Conservation (phyloP, 225 moss, liverwort and hornwort genomes). For the Antitrichia curtipendula region DNA sequence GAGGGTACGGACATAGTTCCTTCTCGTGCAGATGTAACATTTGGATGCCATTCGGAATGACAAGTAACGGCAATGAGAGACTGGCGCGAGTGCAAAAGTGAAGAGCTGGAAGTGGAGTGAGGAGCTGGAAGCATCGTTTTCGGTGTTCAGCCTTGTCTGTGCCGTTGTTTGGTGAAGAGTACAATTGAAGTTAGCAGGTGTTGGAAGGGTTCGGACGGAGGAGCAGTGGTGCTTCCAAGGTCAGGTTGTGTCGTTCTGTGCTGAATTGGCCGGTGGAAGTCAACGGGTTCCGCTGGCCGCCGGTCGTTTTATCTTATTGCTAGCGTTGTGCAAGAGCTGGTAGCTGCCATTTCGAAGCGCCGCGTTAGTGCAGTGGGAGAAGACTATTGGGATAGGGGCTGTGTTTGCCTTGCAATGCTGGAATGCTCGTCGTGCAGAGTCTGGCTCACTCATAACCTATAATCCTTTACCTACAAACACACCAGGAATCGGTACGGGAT, state of each 20-base stretch:
- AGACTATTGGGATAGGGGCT: background rate
- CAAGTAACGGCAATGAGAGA: background rate
- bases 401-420: background rate
- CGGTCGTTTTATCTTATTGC: background rate
- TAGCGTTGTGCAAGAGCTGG: background rate
- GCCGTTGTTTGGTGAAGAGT: background rate
- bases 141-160: background rate
- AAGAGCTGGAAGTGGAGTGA: background rate
- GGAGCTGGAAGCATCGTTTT: background rate
- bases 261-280: slow-evolving; percentile 7
- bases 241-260: background rate
- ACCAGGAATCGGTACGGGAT: background rate
- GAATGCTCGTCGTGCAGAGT: background rate
- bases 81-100: background rate
- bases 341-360: background rate
- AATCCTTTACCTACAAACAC: background rate
- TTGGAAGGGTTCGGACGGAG: background rate
- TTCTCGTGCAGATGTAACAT: background rate
- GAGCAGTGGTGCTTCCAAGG: background rate
- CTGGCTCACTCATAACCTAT: background rate
- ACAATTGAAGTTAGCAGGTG: background rate
- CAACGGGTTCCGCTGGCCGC: background rate
- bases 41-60: background rate
- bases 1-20: background rate
- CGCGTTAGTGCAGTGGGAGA: background rate